phyloP scores from a whole-genome alignment of 2,329 filamentous ascomycete species.

The Pseudogymnoascus sp. region DNA sequence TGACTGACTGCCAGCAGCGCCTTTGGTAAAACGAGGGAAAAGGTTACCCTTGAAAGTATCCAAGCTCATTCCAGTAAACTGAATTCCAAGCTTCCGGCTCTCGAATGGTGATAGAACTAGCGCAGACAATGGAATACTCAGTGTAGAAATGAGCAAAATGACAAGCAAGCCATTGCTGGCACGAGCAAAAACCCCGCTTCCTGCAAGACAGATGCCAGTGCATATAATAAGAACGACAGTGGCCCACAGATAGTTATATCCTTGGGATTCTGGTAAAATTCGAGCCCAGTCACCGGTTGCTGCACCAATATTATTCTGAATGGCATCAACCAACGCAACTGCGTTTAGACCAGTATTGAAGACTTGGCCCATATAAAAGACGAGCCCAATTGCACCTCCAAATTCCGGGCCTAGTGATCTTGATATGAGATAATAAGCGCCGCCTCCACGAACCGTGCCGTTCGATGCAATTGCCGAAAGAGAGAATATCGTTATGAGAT shows the following conservation, averaged over 20 bases:
- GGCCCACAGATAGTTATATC: constrained; percentile 69
- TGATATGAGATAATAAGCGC: constrained; percentile 83
- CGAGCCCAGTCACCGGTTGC: constrained; percentile 47
- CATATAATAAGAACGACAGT: constrained; percentile 64
- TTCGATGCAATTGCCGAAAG: constrained; percentile 86
- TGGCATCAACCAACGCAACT: constrained; percentile 76
- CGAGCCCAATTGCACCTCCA: constrained; percentile 76
- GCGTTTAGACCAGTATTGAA: constrained; percentile 84
- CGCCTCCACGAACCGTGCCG: constrained; percentile 78
- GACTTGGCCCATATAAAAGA: constrained; percentile 85
- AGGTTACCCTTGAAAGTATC: constrained; percentile 68
- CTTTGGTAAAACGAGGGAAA: constrained; percentile 55
- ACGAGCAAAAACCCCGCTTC: constrained; percentile 70
- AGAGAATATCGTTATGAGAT: constrained; percentile 77
- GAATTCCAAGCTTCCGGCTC: constrained; percentile 51
- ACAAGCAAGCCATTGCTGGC: constrained; percentile 70
- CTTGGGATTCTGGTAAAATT: constrained; percentile 61
- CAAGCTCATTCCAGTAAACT: constrained; percentile 70
- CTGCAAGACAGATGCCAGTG: constrained; percentile 68
- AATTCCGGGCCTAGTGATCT: constrained; percentile 81
- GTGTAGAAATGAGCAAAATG: constrained; percentile 62
- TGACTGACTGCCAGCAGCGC: constrained; percentile 53
- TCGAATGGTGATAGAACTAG: constrained; percentile 60
- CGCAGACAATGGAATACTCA: constrained; percentile 77
- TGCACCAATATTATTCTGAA: constrained; percentile 65